A percentile compares a stretch with the other conserved stretches of the same genome.
phyloP scores from a whole-genome alignment of 2,329 filamentous ascomycete genomes.

The Neurospora sp. region DNA sequence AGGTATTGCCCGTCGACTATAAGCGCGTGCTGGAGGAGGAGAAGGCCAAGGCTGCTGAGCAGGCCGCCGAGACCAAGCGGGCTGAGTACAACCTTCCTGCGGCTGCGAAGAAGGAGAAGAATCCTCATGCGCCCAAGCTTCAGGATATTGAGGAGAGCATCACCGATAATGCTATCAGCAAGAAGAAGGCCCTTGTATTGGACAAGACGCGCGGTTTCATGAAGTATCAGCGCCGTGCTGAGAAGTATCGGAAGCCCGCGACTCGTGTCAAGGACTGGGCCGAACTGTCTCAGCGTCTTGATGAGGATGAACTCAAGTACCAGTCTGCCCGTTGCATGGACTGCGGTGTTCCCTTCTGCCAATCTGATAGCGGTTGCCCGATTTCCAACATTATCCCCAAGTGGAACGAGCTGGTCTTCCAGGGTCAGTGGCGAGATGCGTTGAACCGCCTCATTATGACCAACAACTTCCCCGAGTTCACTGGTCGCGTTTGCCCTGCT shows the following conservation, averaged over 20 bases:
- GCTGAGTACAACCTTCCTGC: conserved; percentile 70
- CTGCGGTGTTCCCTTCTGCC: conserved; percentile 96
- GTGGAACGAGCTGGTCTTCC: conserved; percentile 77
- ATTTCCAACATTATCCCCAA: conserved; percentile 98
- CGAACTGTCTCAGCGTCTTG: conserved; percentile 76
- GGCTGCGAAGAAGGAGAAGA: conserved; percentile 51
- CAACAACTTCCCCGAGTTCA: conserved; percentile 98
- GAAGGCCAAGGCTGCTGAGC: conserved; percentile 72
- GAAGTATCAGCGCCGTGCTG: conserved; percentile 85
- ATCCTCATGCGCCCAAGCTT: conserved; percentile 59
- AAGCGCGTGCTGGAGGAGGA: conserved; percentile 86
- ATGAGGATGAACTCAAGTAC: conserved; percentile 92
- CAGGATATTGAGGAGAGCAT: conserved; percentile 88
- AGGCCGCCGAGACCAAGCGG: conserved; percentile 75
- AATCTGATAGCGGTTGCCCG: conserved; percentile 90
- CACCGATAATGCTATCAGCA: conserved; percentile 72
- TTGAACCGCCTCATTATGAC: conserved; percentile 88
- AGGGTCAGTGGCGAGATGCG: conserved; percentile 79
- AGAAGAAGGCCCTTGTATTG: conserved; percentile 85
- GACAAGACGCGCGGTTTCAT: conserved; percentile 97
- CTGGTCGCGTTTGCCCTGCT: conserved; percentile 90
- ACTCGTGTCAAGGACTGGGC: conserved; percentile 88
- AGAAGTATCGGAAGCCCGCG: conserved; percentile 83
- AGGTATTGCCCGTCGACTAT: conserved; percentile 90
- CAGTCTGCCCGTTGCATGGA: conserved; percentile 97